These are phyloP conservation scores for Leishmania lainsoni DNA, from an alignment of 208 protist genomes.

Conservation along the genomic window DNA sequence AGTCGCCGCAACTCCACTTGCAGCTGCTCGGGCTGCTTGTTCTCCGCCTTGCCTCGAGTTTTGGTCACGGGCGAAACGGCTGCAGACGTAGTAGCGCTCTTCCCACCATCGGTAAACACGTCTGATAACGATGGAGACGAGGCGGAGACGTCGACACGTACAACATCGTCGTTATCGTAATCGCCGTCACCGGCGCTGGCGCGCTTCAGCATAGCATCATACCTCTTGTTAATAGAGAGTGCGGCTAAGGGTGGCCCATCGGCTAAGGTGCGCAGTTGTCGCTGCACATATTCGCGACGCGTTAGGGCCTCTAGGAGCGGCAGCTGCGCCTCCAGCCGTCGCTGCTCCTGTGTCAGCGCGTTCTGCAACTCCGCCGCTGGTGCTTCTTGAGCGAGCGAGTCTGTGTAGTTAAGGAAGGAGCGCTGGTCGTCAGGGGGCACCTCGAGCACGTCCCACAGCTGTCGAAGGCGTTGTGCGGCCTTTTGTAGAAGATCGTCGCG, in stretches of 20 bases:
- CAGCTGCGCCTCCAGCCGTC: constrained; percentile 61
- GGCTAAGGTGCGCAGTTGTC: constrained; percentile 17
- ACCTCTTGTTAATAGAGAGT: background rate
- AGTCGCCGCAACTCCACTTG: constrained; percentile 49
- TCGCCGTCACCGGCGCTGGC: background rate
- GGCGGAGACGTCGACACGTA: background rate
- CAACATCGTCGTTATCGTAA: background rate
- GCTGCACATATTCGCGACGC: constrained; percentile 66
- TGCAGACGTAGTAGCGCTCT: background rate
- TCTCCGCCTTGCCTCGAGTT: background rate
- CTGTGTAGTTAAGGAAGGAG: constrained; percentile 17
- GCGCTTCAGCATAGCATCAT: background rate
- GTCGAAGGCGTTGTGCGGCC: constrained; percentile 26
- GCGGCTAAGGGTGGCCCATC: constrained; percentile 2
- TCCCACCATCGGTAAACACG: background rate
- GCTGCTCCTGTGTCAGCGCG: constrained; percentile 40
- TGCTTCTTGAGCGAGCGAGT: constrained; percentile 3
- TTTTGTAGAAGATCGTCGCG: background rate
- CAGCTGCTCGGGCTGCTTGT: constrained; percentile 16
- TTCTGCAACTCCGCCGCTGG: constrained; percentile 9
- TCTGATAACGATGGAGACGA: background rate
- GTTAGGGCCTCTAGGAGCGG: constrained; percentile 77
- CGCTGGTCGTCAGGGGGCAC: constrained; percentile 43
- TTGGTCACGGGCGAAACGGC: constrained; percentile 2
- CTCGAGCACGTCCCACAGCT: constrained; percentile 67